Conservation (phyloP, 352 stramenopile species). For the Pseudoperonospora humuli region DNA sequence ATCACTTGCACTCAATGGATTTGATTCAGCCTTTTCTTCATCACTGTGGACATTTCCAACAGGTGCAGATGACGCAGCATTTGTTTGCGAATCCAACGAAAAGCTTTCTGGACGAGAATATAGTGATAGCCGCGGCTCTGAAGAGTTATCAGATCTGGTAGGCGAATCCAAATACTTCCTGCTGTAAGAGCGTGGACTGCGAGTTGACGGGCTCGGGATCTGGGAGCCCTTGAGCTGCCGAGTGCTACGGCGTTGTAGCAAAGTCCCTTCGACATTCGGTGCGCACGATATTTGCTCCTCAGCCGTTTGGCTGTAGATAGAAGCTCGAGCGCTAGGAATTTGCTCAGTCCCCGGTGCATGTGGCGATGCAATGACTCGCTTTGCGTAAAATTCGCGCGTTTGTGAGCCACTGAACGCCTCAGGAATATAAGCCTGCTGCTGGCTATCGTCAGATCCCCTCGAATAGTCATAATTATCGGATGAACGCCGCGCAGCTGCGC, state of each 20-base stretch:
- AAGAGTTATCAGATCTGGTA: constrained; percentile 3
- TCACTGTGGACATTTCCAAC: background rate
- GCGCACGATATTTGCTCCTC: background rate
- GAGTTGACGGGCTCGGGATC: constrained; percentile 10
- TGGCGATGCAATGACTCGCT: background rate
- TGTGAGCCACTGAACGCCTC: constrained; percentile 19
- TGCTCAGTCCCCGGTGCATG: background rate
- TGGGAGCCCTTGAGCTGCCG: constrained; percentile 14
- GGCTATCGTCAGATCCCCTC: constrained; percentile 1
- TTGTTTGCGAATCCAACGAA: constrained; percentile 13
- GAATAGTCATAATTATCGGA: constrained; percentile 8
- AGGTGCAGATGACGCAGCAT: constrained; percentile 7
- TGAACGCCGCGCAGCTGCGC: constrained; percentile 4
- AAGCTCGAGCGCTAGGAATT: background rate
- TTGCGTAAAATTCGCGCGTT: constrained; percentile 7
- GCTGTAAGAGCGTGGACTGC: constrained; percentile 2
- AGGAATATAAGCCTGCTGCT: constrained; percentile 1
- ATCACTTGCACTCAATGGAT: constrained; percentile 20
- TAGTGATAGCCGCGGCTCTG: constrained; percentile 2
- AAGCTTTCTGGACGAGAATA: constrained; percentile 15
- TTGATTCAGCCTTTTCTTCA: constrained; percentile 10
- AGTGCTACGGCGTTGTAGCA: constrained; percentile 1
- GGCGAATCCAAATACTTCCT: constrained; percentile 9
- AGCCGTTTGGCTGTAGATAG: background rate
- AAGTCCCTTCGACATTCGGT: constrained; percentile 8